These are phyloP conservation scores for Artomyces pyxidatus DNA, from an alignment of 768 basidiomycete genomes.

Conservation along the genomic window DNA sequence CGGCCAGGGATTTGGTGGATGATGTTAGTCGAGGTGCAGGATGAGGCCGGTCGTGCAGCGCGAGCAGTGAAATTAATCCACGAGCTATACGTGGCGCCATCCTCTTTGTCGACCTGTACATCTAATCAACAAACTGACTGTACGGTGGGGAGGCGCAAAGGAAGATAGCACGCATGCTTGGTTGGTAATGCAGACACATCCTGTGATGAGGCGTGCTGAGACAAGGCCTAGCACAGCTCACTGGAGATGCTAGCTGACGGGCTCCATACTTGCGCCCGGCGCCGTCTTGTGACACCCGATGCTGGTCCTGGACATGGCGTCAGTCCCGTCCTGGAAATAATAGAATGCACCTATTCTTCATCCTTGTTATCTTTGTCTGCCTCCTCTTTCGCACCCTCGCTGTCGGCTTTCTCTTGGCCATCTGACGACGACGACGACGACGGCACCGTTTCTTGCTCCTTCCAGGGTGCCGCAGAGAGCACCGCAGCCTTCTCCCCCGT, in stretches of 20 bases:
- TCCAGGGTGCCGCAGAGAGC: neutral
- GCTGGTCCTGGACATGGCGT: conserved; percentile 3
- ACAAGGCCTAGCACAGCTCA: too few species aligned
- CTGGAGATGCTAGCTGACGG: conserved; percentile 14
- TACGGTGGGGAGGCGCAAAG: too few species aligned
- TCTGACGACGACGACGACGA: conserved; percentile 12
- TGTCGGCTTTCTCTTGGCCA: conserved; percentile 13
- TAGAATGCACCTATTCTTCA: conserved; percentile 23
- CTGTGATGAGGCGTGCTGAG: too few species aligned
- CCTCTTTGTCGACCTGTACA: too few species aligned
- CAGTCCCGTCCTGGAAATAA: neutral
- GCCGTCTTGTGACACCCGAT: conserved; percentile 13
- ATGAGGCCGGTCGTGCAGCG: too few species aligned
- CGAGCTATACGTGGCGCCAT: too few species aligned
- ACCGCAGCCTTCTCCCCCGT: neutral
- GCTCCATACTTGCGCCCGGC: conserved; percentile 15
- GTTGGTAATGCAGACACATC: too few species aligned
- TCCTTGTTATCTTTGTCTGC: conserved; percentile 20
- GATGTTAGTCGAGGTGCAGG: too few species aligned
- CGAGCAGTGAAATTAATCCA: too few species aligned
- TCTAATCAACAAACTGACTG: too few species aligned
- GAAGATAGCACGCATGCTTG: too few species aligned
- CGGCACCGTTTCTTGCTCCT: conserved; percentile 11
- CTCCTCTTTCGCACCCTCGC: conserved; percentile 6
- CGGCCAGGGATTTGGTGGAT: too few species aligned